A percentile compares a stretch with the other conserved stretches of the same genome.
phyloP scores from a whole-genome alignment of 1,284 basidiomycete genomes.

The Pseudozyma sp. region DNA sequence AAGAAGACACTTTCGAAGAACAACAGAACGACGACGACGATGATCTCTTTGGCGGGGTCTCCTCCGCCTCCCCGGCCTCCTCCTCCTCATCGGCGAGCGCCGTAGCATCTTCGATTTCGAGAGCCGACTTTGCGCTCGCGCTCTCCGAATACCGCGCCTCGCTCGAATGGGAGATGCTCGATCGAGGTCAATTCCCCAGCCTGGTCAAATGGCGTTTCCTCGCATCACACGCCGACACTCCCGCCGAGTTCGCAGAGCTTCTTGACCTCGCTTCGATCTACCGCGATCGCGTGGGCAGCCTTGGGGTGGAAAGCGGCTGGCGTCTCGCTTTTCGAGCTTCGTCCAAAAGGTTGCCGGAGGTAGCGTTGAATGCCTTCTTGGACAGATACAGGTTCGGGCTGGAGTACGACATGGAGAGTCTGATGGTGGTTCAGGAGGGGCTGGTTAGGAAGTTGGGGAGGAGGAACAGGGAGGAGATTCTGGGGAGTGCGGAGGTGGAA shows the following conservation, averaged over 20 bases:
- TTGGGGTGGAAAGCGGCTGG: conserved; percentile 15
- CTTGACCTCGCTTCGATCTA: conserved; percentile 35
- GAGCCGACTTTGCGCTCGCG: conserved; percentile 20
- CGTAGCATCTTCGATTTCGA: conserved; percentile 10
- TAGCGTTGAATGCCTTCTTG: conserved; percentile 39
- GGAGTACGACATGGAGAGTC: conserved; percentile 24
- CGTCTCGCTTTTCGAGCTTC: conserved; percentile 10
- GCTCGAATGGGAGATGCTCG: conserved; percentile 26
- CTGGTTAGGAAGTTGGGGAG: conserved; percentile 20
- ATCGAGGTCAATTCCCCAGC: conserved; percentile 18
- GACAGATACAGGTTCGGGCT: conserved; percentile 37
- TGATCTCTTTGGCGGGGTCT: conserved; percentile 31
- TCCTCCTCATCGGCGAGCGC: conserved; percentile 5
- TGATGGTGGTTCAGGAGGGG: conserved; percentile 22
- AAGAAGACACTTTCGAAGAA: conserved; percentile 16
- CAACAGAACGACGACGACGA: conserved; percentile 23
- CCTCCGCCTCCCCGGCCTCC: conserved; percentile 2
- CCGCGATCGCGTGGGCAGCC: conserved; percentile 31
- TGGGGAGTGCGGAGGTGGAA: conserved; percentile 17
- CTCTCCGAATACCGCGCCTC: conserved; percentile 10
- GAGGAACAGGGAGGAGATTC: conserved; percentile 12
- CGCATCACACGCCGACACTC: conserved; percentile 6
- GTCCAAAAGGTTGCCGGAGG: conserved; percentile 20
- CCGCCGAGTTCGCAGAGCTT: conserved; percentile 15
- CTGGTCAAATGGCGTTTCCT: conserved; percentile 20